Evolutionary conservation across 2,329 filamentous ascomycete species (phyloP).

Genomic region (Rosellinia necatrix): DNA sequence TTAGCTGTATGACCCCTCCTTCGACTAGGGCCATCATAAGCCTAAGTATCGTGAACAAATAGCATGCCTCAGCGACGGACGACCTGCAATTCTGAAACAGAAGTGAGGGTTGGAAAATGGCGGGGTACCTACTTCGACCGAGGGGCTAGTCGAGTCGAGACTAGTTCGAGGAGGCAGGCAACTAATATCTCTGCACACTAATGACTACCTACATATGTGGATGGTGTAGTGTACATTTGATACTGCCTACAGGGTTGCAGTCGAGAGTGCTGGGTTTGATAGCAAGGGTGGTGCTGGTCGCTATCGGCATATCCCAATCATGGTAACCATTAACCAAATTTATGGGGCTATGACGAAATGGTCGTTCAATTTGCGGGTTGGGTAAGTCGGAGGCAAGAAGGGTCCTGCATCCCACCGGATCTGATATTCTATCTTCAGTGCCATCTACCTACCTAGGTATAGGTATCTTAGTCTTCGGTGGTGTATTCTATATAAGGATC

Average conservation of each 20-base stretch:
- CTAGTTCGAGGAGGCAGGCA: no score
- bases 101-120: constrained; percentile 15
- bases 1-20: constrained; percentile 13
- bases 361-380: constrained; percentile 18
- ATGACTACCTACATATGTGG: neutral
- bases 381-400: constrained; percentile 26
- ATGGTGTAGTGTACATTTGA: neutral
- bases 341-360: constrained; percentile 27
- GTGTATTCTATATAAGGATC: no score
- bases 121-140: constrained; percentile 21
- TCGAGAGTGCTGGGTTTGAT: no score
- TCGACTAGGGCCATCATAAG: constrained; percentile 5
- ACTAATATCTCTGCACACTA: neutral
- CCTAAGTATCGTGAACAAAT: constrained; percentile 4
- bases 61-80: neutral
- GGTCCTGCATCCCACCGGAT: constrained; percentile 26
- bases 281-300: constrained; percentile 4
- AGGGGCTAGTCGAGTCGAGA: no score
- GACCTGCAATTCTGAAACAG: constrained; percentile 21
- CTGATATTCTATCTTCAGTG: neutral
- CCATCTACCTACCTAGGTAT: no score
- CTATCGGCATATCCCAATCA: constrained; percentile 8
- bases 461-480: no score
- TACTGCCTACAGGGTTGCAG: neutral
- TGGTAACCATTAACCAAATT: neutral